Percentiles rank a stretch among this genome's conserved stretches.
These are phyloP conservation scores for Psilocybe tampanensis DNA, from an alignment of 768 basidiomycete species.

Conservation along the genomic window DNA sequence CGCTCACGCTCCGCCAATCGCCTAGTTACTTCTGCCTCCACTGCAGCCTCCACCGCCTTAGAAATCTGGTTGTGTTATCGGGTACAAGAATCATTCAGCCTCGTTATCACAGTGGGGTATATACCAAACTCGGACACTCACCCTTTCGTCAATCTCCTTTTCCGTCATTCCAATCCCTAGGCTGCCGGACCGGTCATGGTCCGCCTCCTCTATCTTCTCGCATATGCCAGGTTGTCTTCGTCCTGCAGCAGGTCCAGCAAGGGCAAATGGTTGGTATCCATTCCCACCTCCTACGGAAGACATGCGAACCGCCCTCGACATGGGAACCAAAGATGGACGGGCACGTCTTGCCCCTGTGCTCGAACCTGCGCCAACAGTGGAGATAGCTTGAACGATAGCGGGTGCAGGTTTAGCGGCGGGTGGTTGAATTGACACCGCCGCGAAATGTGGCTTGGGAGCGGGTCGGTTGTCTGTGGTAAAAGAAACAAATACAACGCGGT, in stretches of 20 bases:
- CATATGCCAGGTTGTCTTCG: constrained; percentile 15
- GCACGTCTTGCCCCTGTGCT: constrained; percentile 27
- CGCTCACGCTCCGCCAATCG: constrained; percentile 57
- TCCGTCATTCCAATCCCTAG: constrained; percentile 53
- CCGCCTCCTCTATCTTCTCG: constrained; percentile 31
- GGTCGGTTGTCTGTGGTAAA: constrained; percentile 55
- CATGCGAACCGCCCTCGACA: constrained; percentile 37
- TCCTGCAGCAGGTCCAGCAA: constrained; percentile 24
- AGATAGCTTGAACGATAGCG: constrained; percentile 45
- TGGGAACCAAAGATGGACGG: constrained; percentile 39
- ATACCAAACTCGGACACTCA: constrained; percentile 29
- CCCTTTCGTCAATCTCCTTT: constrained; percentile 76
- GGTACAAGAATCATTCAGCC: not conserved
- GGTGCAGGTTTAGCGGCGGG: constrained; percentile 47
- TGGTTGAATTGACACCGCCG: constrained; percentile 52
- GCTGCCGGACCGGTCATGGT: constrained; percentile 34
- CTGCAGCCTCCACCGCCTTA: constrained; percentile 70
- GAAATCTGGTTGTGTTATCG: constrained; percentile 54
- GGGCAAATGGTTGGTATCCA: constrained; percentile 39
- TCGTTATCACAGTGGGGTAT: not conserved
- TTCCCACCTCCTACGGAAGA: constrained; percentile 34
- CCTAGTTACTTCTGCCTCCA: constrained; percentile 74
- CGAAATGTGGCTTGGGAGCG: constrained; percentile 62
- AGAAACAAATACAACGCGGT: constrained; percentile 14
- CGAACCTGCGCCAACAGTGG: constrained; percentile 33